Percentiles rank a stretch among this genome's conserved stretches.
phyloP scores from a whole-genome alignment of 192 early-diverging fungal genomes.

The Radiomyces spectabilis region DNA sequence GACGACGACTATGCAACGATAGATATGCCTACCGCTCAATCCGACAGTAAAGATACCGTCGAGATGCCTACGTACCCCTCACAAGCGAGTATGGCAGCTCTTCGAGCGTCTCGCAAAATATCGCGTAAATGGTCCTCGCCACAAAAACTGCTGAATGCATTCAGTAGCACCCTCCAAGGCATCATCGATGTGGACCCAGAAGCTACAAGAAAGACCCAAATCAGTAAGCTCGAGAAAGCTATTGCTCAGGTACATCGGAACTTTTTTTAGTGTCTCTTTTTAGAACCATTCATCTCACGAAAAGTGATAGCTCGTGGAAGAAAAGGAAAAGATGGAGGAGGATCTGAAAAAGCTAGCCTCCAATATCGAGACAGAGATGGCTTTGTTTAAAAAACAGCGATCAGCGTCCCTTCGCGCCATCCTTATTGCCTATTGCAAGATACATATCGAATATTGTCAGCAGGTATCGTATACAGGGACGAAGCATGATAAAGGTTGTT shows the following conservation, averaged over 20 bases:
- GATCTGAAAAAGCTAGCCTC: not conserved
- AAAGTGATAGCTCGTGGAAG: not conserved
- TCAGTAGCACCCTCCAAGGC: conserved; percentile 69
- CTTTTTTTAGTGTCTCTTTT: too few species aligned
- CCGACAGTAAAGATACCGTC: not conserved
- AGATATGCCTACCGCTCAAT: not conserved
- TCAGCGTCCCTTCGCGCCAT: not conserved
- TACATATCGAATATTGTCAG: not conserved
- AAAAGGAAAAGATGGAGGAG: not conserved
- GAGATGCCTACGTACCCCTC: not conserved
- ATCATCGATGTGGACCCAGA: conserved; percentile 94
- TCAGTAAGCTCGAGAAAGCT: conserved; percentile 76
- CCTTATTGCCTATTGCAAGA: not conserved
- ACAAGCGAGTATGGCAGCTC: conserved; percentile 2
- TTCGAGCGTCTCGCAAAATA: conserved; percentile 10
- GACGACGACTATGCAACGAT: not conserved
- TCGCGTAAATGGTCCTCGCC: conserved; percentile 23
- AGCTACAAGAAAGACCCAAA: conserved; percentile 73
- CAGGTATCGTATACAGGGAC: not conserved
- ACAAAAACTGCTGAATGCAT: conserved; percentile 26
- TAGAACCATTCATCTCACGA: too few species aligned
- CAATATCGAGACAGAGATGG: not conserved
- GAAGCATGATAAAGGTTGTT: too few species aligned
- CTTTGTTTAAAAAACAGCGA: not conserved
- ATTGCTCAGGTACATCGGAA: conserved; percentile 57